A percentile compares a stretch with the other conserved stretches of the same genome.
Evolutionary conservation across 2,329 filamentous ascomycete genomes (phyloP).

Genomic region (Trichoderma simmonsii): DNA sequence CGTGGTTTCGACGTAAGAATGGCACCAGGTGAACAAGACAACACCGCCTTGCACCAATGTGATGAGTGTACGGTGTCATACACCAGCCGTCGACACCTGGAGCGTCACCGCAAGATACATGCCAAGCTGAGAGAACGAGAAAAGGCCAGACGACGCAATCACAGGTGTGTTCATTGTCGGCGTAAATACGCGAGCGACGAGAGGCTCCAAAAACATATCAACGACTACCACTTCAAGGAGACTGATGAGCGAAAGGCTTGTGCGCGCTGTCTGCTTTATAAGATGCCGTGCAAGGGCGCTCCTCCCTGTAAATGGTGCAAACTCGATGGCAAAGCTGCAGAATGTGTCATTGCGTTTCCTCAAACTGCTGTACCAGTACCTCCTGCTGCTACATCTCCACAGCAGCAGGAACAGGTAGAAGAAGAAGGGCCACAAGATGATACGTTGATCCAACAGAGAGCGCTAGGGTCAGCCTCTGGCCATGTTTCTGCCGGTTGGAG

Average conservation of each 20-base stretch:
- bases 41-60: constrained; percentile 21
- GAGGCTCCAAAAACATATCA: constrained; percentile 21
- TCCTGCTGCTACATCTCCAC: neutral
- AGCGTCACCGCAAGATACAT: constrained; percentile 30
- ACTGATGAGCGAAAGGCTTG: constrained; percentile 19
- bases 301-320: constrained; percentile 28
- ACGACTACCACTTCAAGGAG: constrained; percentile 27
- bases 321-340: neutral
- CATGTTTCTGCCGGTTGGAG: neutral
- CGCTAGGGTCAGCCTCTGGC: neutral
- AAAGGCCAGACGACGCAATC: neutral
- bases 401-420: neutral
- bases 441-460: neutral
- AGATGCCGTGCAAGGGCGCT: constrained; percentile 24
- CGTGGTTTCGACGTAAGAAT: neutral
- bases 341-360: neutral
- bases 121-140: neutral
- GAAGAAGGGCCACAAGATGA: neutral
- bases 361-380: neutral
- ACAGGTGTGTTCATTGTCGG: constrained; percentile 25
- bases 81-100: constrained; percentile 26
- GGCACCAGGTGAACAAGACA: neutral
- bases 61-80: constrained; percentile 23
- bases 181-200: constrained; percentile 27
- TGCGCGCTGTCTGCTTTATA: constrained; percentile 28